phyloP scores from a whole-genome alignment of 164 flowering plant genomes.

The Protea cynaroides region DNA sequence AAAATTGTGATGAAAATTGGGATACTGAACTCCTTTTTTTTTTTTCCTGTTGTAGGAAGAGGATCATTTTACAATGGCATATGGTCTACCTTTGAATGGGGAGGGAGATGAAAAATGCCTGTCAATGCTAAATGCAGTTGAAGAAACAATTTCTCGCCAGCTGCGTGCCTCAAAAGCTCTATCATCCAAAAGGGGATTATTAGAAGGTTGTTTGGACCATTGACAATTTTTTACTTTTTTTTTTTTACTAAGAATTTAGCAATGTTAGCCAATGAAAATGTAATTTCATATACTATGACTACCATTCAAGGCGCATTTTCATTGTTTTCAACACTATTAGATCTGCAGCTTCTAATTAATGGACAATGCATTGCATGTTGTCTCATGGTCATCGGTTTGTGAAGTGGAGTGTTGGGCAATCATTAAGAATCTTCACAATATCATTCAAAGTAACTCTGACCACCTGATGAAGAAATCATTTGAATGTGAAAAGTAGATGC shows the following conservation, averaged over 20 bases:
- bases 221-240: not conserved
- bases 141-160: slow-evolving; percentile 83
- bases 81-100: slow-evolving; percentile 77
- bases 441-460: too few species aligned
- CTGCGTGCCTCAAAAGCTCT: slow-evolving; percentile 83
- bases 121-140: slow-evolving; percentile 82
- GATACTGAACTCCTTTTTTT: not conserved
- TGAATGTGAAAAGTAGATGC: too few species aligned
- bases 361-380: too few species aligned
- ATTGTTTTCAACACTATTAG: not conserved
- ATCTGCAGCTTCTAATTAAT: not conserved
- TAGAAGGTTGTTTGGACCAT: slow-evolving; percentile 45
- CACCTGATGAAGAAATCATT: too few species aligned
- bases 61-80: slow-evolving; percentile 78
- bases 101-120: slow-evolving; percentile 88
- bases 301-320: not conserved
- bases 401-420: too few species aligned
- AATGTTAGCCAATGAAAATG: not conserved
- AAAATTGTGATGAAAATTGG: not conserved
- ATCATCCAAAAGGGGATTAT: slow-evolving; percentile 47
- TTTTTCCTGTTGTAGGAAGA: slow-evolving; percentile 56
- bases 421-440: too few species aligned
- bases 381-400: not conserved
- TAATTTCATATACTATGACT: not conserved
- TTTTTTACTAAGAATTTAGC: not conserved